Percentiles rank a stretch among this genome's conserved stretches.
These are phyloP conservation scores for Bocquillonia castaneifolia DNA, from an alignment of 441 rosid genomes.

Conservation along the genomic window DNA sequence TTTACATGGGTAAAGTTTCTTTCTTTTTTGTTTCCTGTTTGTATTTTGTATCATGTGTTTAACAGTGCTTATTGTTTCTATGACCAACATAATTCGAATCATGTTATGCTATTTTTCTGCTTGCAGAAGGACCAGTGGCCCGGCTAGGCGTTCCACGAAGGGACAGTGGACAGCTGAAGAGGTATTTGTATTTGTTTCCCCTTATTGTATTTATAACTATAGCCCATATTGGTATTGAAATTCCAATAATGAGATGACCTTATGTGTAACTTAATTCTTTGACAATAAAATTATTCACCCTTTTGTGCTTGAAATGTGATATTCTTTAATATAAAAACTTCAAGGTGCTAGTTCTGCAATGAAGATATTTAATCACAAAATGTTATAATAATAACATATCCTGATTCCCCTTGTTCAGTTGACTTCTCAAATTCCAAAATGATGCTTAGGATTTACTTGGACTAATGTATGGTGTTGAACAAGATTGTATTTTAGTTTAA, in stretches of 20 bases:
- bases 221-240: not conserved
- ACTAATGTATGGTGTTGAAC: not conserved
- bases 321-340: not conserved
- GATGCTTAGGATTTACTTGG: conserved; percentile 3
- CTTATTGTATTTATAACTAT: not conserved
- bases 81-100: no score
- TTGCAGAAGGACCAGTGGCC: conserved; percentile 90
- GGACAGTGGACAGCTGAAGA: conserved; percentile 99
- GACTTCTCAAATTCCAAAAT: not conserved
- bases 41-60: no score
- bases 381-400: not conserved
- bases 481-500: not conserved
- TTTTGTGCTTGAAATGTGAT: not conserved
- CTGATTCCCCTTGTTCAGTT: not conserved
- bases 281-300: no score
- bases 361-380: not conserved
- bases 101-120: not conserved
- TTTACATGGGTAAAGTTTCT: conserved; percentile 57
- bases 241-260: not conserved
- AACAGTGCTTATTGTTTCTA: no score
- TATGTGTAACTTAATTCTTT: no score
- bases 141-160: conserved; percentile 93
- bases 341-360: not conserved
- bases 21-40: not conserved
- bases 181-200: conserved; percentile 34